Base-by-base conservation (phyloP, 108 stramenopile genomes). In the Cyclostephanos invisitatus region DNA sequence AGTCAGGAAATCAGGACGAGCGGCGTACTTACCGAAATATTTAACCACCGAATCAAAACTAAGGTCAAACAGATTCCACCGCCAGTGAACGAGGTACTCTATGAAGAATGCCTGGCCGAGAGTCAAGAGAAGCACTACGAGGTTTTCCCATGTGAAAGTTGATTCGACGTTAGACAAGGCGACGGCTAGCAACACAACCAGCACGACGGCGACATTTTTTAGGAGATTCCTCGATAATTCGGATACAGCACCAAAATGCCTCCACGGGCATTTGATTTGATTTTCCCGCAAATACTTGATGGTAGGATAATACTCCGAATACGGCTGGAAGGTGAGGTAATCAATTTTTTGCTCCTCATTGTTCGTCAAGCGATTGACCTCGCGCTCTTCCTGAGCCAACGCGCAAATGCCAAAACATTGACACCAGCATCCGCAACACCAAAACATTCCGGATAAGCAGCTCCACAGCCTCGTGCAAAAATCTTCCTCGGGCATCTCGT, bases 341-440 rank as follows among this genome's bases (percentile, higher is more conserved):
- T 82, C 81, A 40, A 78, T 63, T 40, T 56, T 74, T 0, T 63
- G 72, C 24, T 68, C 21, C 27, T 78, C 65, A 56, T 70, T 74
- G 27, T 72, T 50, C 28, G 77, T 78, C 5, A 77, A 55, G 55
- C 74, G 38, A 50, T 78, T 68, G 18, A 82, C 62, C 46, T 82
- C 81, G 27, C 76, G 64, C 55, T 78, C 81, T 44, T 82, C 81
- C 49, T 82, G 81, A 6, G 72, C 76, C 29, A 78, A 42, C 14
- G 81, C 81, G 66, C 81, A 82, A 32, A 50, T 55, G 48, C 81
- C 64, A 40, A 60, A 82, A 42, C 81, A 82, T 25, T 82, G 74
- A 64, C 76, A 77, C 81, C 81, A 82, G 54, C 76, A 78, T n/a
- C 56, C 67, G 48, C 81, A 82, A 35, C 81, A 82, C 65, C 76